A percentile compares a stretch with the other conserved stretches of the same genome.
Conservation (phyloP, 2,329 filamentous ascomycete species). For the Dactylellina sp. region DNA sequence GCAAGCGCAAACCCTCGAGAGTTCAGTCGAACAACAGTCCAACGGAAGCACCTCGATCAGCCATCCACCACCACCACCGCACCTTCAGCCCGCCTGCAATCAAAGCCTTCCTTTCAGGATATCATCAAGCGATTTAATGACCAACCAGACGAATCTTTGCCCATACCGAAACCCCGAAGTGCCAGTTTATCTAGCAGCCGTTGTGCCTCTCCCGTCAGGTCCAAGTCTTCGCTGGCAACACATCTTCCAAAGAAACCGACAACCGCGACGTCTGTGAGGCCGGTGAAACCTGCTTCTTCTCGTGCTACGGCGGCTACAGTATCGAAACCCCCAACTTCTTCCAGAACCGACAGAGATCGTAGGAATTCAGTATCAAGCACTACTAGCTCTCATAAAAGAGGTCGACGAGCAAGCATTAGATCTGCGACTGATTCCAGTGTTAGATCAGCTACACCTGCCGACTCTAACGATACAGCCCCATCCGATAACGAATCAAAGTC, state of each 20-base stretch:
- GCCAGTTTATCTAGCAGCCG: conserved; percentile 50
- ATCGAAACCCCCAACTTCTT: conserved; percentile 23
- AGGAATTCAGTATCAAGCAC: conserved; percentile 50
- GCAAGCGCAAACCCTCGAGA: conserved; percentile 51
- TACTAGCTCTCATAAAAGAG: conserved; percentile 42
- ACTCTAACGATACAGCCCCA: conserved; percentile 40
- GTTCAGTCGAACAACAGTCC: conserved; percentile 37
- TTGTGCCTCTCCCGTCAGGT: conserved; percentile 50
- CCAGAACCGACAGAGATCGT: conserved; percentile 38
- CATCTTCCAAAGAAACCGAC: conserved; percentile 40
- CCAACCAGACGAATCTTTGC: conserved; percentile 47
- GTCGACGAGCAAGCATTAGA: conserved; percentile 28
- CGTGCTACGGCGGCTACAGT: conserved; percentile 18
- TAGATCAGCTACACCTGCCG: conserved; percentile 46
- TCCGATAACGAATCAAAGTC: conserved; percentile 48
- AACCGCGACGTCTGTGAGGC: conserved; percentile 8
- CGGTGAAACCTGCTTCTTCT: conserved; percentile 26
- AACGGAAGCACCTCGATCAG: conserved; percentile 43
- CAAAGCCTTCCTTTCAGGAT: conserved; percentile 53
- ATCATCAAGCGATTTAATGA: conserved; percentile 55
- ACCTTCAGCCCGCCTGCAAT: conserved; percentile 39
- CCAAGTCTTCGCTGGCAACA: conserved; percentile 51
- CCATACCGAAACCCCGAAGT: conserved; percentile 50
- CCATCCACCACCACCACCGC: conserved; percentile 20
- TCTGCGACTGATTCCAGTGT: conserved; percentile 42